Evolutionary conservation across 768 basidiomycete species (phyloP), one percentile per base, ranked within the genome.

Genomic region (Boletus rubropictus): DNA sequence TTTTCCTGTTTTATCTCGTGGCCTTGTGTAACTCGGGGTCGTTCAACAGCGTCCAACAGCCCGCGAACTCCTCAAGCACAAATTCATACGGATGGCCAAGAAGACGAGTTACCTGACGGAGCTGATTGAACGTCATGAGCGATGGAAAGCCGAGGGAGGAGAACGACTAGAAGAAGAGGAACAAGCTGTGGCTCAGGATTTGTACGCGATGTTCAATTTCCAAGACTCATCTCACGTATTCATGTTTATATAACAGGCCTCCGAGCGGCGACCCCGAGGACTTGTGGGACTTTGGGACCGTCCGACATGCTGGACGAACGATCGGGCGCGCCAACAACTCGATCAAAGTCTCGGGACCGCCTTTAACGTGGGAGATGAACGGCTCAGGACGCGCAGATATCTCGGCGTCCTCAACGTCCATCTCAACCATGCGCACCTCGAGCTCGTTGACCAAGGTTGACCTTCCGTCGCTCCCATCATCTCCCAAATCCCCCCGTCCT

Each of bases 271-370:
- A 87, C 55, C 74, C 77, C 3, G 89, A 89, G 43, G 91, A 94
- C 53, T 70, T 97, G 28, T 98, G 95, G 95, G 95, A 98, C 64
- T 96, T 97, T 68, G 95, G 95, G 12, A 98, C 95, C 7, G 86
- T 98, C 38, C 86, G 89, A 47, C 84, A 92, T 58, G 79, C 79
- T 35, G 69, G 75, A 37, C 69, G 76, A 17, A 89, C 89, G 14
- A 74, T 89, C 38, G 88, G 88, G n/a, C 77, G 83, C 42, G 66
- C 81, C 20, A 61, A 61, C 27, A 78, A 75, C 56, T 76, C 77
- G 46, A 67, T 80, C 52, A 76, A 76, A 42, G 70, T 77, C 34
- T 77, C 83, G 33, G 84, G 84, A 1, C 82, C 83, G 14, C 79
- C 82, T 18, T 67, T 86, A 22, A 86, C 84, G n/a, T 87, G 86